These are phyloP conservation scores for Globisporangium spinosum DNA, from an alignment of 352 stramenopile genomes.

Conservation along the genomic window DNA sequence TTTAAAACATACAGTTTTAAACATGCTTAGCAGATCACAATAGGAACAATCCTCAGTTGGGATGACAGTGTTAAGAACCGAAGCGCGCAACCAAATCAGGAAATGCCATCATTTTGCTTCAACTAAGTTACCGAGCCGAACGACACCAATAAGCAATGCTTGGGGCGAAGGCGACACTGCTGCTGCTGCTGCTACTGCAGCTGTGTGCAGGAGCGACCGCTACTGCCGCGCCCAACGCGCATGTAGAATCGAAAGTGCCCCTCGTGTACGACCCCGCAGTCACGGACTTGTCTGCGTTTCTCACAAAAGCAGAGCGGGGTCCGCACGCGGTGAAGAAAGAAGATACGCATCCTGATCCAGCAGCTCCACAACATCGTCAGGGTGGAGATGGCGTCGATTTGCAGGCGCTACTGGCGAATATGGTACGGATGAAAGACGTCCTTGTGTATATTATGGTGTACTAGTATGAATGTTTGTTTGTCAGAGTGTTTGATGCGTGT, in stretches of 20 bases:
- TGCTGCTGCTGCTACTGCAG: neutral
- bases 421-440: slow-evolving; percentile 6
- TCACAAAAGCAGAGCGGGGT: neutral
- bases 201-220: neutral
- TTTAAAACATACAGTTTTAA: neutral
- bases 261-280: slow-evolving; percentile 18
- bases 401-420: slow-evolving; percentile 12
- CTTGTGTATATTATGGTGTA: neutral
- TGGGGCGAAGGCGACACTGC: neutral
- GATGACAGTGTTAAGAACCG: neutral
- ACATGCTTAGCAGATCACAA: neutral
- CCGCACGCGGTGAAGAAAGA: neutral
- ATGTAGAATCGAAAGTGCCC: neutral
- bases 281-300: slow-evolving; percentile 1
- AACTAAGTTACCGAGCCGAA: neutral
- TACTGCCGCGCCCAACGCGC: neutral
- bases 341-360: neutral
- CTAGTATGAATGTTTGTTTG: neutral
- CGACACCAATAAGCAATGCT: neutral
- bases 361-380: neutral
- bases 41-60: no score
- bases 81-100: neutral
- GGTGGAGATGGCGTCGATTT: neutral
- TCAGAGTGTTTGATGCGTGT: neutral
- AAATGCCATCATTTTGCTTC: neutral